phyloP scores from a whole-genome alignment of 225 moss, liverwort and hornwort species.

The Bryoerythrophyllum caledonicum region DNA sequence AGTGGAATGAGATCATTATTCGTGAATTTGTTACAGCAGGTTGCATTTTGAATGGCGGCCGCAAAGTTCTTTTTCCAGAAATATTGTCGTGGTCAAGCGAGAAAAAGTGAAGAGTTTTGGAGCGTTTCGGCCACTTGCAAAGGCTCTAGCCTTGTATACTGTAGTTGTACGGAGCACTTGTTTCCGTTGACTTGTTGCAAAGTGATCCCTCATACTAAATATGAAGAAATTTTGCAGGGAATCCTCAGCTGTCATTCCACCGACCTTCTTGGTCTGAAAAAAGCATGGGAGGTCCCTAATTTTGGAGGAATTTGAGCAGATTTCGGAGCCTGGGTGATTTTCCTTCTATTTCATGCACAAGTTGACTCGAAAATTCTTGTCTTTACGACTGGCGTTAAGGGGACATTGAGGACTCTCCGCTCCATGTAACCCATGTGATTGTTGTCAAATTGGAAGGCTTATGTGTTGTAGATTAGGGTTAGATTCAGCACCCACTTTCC shows the following conservation, averaged over 20 bases:
- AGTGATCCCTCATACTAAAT: no score
- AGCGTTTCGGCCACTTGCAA: neutral
- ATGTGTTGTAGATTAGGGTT: no score
- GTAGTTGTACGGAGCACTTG: neutral
- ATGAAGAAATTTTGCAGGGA: neutral
- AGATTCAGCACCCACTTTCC: no score
- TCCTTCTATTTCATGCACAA: neutral
- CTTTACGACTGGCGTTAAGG: no score
- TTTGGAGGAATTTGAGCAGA: neutral
- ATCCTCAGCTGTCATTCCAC: neutral
- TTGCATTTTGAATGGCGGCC: no score
- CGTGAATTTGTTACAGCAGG: no score
- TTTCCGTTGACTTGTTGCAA: neutral
- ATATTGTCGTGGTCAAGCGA: neutral
- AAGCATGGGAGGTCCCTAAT: neutral
- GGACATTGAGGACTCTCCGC: no score
- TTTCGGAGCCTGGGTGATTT: neutral
- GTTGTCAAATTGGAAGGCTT: no score
- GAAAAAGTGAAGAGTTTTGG: neutral
- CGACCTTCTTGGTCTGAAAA: neutral
- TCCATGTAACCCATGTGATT: no score
- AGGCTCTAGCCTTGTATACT: no score
- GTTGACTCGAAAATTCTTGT: no score
- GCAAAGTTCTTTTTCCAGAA: neutral
- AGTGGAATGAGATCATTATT: no score